A percentile compares a stretch with the other conserved stretches of the same genome.
Evolutionary conservation across 2,329 filamentous ascomycete species (phyloP).

Genomic region (Diaporthe nobilis): DNA sequence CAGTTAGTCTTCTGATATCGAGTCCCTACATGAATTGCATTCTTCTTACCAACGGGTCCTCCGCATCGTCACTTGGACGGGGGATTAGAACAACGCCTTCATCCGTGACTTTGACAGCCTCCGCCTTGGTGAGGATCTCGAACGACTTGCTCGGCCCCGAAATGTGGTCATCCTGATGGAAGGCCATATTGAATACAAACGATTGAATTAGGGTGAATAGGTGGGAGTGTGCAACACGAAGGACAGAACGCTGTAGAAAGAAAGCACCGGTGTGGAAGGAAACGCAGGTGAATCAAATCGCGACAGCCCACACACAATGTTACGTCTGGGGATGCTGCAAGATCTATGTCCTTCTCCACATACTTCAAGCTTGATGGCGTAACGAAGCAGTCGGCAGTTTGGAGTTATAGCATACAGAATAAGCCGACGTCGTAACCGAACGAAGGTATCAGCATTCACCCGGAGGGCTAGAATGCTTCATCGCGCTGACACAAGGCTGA

Average conservation of each 20-base stretch:
- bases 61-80: conserved; percentile 50
- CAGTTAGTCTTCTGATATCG: not conserved
- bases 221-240: not conserved
- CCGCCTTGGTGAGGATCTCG: conserved; percentile 8
- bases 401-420: not conserved
- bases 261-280: not conserved
- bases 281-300: not conserved
- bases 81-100: conserved; percentile 55
- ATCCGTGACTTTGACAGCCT: conserved; percentile 43
- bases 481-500: conserved; percentile 20
- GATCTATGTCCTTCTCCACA: conserved; percentile 5
- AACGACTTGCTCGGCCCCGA: conserved; percentile 13
- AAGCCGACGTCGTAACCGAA: conserved; percentile 3
- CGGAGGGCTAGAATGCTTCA: conserved; percentile 17
- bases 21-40: not conserved
- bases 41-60: conserved; percentile 51
- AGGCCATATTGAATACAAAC: not conserved
- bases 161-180: not conserved
- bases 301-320: not conserved
- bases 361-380: not conserved
- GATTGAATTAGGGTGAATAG: not conserved
- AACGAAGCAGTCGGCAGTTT: not conserved
- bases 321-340: not conserved
- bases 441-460: not conserved
- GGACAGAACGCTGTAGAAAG: not conserved